These are phyloP conservation scores for Podospora bellae-mahoneyi DNA, from an alignment of 495 filamentous ascomycete species.

Conservation along the genomic window DNA sequence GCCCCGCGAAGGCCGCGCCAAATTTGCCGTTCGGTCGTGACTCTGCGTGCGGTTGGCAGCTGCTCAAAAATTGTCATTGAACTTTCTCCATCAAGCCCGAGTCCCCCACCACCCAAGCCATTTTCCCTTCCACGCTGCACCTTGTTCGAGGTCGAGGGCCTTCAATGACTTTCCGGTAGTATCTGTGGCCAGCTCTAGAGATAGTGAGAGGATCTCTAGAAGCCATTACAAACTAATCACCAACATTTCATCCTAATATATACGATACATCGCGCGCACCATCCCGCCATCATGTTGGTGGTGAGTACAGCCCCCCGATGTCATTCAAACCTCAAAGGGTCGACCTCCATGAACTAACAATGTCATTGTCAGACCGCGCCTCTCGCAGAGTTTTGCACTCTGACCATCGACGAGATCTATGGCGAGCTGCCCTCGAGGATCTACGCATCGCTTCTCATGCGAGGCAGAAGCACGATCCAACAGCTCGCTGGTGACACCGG, in stretches of 20 bases:
- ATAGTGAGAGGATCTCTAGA: conserved; percentile 67
- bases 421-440: conserved; percentile 84
- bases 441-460: conserved; percentile 69
- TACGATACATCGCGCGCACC: conserved; percentile 14
- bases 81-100: conserved; percentile 8
- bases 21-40: conserved; percentile 18
- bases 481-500: conserved; percentile 63
- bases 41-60: conserved; percentile 13
- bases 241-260: conserved; percentile 19
- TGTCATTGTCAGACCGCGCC: conserved; percentile 48
- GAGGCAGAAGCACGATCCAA: conserved; percentile 71
- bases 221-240: conserved; percentile 31
- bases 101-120: conserved; percentile 33
- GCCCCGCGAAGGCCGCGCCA: conserved; percentile 23
- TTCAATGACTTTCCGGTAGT: conserved; percentile 63
- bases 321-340: neutral
- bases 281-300: conserved; percentile 37
- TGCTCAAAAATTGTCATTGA: conserved; percentile 27
- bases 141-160: conserved; percentile 5
- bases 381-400: conserved; percentile 75
- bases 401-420: conserved; percentile 83
- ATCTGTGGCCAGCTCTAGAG: conserved; percentile 63
- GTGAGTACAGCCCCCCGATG: conserved; percentile 31
- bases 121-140: conserved; percentile 20
- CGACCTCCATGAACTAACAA: neutral